These are phyloP conservation scores for Planoprotostelium fungivorum DNA, from an alignment of 78 protist genomes.

Conservation along the genomic window DNA sequence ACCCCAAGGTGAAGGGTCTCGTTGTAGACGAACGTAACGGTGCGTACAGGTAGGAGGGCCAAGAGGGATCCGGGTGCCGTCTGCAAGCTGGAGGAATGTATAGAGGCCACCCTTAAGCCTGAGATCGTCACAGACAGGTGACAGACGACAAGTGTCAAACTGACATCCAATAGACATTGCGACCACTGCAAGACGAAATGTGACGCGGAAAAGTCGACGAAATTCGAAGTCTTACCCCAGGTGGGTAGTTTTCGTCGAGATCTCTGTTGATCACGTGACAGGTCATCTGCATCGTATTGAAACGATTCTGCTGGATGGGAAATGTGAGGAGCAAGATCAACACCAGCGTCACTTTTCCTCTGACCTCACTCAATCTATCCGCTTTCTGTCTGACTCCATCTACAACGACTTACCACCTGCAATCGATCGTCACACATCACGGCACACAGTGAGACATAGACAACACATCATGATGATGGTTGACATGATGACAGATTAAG, in stretches of 20 bases:
- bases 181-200: no score
- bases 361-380: constrained; percentile 18
- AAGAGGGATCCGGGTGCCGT: not conserved
- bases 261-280: no score
- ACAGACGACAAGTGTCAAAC: no score
- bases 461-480: not conserved
- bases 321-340: constrained; percentile 16
- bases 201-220: no score
- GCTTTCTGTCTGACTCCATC: constrained; percentile 8
- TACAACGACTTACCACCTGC: constrained; percentile 17
- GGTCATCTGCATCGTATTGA: constrained; percentile 47
- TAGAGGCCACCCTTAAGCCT: not conserved
- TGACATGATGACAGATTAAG: constrained; percentile 5
- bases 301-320: constrained; percentile 30
- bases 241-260: no score
- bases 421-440: constrained; percentile 32
- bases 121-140: not conserved
- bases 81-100: not conserved
- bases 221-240: no score
- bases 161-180: no score
- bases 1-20: not conserved
- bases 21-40: no score
- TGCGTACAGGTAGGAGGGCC: not conserved
- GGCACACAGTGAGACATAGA: constrained; percentile 11
- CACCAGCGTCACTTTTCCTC: constrained; percentile 39